Evolutionary conservation across 2,329 filamentous ascomycete species (phyloP), one percentile per base, ranked within the genome.

Genomic region (Botrytis galanthina): DNA sequence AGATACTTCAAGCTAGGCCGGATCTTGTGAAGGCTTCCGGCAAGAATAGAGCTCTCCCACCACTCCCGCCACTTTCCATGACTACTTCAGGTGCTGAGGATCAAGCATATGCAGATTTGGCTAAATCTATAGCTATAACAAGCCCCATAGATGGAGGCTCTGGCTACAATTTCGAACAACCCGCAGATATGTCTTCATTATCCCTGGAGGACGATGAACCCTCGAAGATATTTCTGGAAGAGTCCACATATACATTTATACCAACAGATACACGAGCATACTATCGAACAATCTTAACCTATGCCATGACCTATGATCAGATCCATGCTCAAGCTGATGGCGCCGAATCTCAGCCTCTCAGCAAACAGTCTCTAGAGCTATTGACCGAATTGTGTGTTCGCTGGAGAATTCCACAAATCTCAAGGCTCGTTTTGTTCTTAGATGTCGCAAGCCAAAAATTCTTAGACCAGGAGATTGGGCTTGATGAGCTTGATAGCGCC

Each of bases 391-490:
- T 98, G 73, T 93, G 92, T 74, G 85, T 94, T 75, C 90, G 95
- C 79, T 99, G 96, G 96, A 91, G 96, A 68, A 87, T 99, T 75
- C 94, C 95, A 3, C 90, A 92, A 76, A 94, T 91, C 79, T 93
- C 94, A 5, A 89, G 94, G 62, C 86, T 94, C 70, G 90, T 97
- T 9, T 83, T 95, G 9, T 91, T 97, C 78, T 84, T 98, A 51
- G 96, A 98, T 83, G 92, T 97, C 73, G 88, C 94, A 10, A 88
- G 91, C 35, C 92, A 94, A 78, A 96, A 96, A 81, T 98, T 94
- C 80, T 84, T 94, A 63, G 92, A 97, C 77, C 90, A 93, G 76
- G 92, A 97, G 79, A 90, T 97, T 73, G 88, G 89, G 22, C 88
- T 96, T 20, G 91, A 95, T 78, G 94, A 93, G 68, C 84, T 98